These are phyloP conservation scores for Chytriomyces sp. DNA, from an alignment of 192 early-diverging fungal species.

Conservation along the genomic window DNA sequence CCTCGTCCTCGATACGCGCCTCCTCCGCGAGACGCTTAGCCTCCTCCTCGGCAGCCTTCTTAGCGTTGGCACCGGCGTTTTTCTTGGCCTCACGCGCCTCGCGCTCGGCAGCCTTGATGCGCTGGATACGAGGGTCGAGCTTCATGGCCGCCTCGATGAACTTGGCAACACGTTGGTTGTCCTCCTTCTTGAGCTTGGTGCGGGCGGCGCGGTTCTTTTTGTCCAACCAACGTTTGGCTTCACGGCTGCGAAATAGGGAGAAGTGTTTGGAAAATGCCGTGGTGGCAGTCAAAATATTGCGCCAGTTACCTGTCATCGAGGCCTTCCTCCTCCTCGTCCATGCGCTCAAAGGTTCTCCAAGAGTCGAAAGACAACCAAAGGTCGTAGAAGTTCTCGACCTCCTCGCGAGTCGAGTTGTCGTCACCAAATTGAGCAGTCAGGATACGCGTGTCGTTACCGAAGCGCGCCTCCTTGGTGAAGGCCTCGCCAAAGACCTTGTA, in stretches of 20 bases:
- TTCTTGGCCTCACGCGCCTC: conserved; percentile 88
- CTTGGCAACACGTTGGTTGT: conserved; percentile 82
- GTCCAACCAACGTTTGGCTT: conserved; percentile 95
- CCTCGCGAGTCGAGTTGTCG: conserved; percentile 59
- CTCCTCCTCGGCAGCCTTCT: conserved; percentile 59
- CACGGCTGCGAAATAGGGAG: conserved; percentile 74
- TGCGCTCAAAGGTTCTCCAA: conserved; percentile 96
- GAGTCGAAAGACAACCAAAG: conserved; percentile 88
- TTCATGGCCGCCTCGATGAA: conserved; percentile 84
- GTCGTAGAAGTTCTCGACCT: conserved; percentile 74
- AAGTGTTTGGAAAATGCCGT: too few relatives aligned
- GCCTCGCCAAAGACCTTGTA: conserved; percentile 72
- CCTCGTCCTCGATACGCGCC: conserved; percentile 62
- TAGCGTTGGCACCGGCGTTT: conserved; percentile 74
- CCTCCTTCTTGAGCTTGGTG: conserved; percentile 94
- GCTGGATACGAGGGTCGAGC: conserved; percentile 86
- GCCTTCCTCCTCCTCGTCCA: conserved; percentile 96
- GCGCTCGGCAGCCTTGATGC: conserved; percentile 91
- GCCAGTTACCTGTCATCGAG: conserved; percentile 68
- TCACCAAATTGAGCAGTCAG: conserved; percentile 64
- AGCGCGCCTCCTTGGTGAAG: conserved; percentile 88
- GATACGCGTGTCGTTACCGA: conserved; percentile 90
- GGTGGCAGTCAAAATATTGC: not conserved
- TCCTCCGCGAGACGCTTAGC: conserved; percentile 53
- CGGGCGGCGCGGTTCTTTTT: conserved; percentile 93